Conservation (phyloP, 352 stramenopile genomes). For the Aphanomyces euteiches region DNA sequence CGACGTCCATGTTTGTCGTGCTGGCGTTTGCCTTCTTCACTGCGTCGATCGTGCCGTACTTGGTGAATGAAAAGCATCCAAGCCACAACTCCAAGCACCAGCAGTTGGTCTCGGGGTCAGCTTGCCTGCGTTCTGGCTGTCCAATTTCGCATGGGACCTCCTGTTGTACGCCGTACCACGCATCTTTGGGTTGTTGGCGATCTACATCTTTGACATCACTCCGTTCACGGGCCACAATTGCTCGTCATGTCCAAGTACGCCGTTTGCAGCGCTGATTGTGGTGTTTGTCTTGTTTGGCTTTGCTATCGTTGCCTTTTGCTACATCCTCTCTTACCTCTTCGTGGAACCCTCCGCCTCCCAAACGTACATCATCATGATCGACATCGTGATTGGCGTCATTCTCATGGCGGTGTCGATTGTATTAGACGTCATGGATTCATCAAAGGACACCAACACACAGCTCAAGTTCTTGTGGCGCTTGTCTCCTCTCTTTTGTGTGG, state of each 20-base stretch:
- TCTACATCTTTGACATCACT: conserved; percentile 48
- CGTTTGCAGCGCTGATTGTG: conserved; percentile 50
- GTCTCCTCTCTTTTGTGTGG: conserved; percentile 62
- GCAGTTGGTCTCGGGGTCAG: conserved; percentile 94
- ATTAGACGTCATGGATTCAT: conserved; percentile 41
- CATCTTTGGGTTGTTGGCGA: conserved; percentile 41
- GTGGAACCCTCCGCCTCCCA: conserved; percentile 61
- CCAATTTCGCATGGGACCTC: conserved; percentile 93
- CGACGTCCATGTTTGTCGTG: conserved; percentile 80
- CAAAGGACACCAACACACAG: conserved; percentile 24
- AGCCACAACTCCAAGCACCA: conserved; percentile 94
- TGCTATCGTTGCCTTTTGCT: conserved; percentile 62
- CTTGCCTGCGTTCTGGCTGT: conserved; percentile 92
- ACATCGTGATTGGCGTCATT: conserved; percentile 59
- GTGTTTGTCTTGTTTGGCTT: conserved; percentile 58
- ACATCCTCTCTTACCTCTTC: conserved; percentile 64
- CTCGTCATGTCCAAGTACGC: conserved; percentile 43
- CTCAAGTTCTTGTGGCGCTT: conserved; percentile 71
- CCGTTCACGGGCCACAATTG: conserved; percentile 50
- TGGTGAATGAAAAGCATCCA: conserved; percentile 93
- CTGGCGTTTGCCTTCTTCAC: conserved; percentile 91
- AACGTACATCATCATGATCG: conserved; percentile 68
- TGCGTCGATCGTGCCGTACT: conserved; percentile 90
- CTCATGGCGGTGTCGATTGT: conserved; percentile 60
- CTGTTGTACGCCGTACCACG: conserved; percentile 86